These are phyloP conservation scores for Cudoniella acicularis DNA, from an alignment of 495 filamentous ascomycete species.

Conservation along the genomic window DNA sequence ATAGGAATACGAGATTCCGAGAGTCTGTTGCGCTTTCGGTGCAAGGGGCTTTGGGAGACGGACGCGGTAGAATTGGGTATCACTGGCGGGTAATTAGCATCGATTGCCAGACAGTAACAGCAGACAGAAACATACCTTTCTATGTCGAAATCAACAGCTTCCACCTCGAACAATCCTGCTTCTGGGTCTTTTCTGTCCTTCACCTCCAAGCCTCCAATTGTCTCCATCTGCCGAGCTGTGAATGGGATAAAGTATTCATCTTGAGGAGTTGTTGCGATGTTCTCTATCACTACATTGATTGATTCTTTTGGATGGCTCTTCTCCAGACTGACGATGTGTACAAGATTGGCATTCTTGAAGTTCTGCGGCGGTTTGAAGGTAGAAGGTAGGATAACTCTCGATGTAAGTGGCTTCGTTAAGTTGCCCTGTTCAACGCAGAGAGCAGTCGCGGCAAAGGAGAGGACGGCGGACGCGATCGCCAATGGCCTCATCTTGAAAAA, in stretches of 20 bases:
- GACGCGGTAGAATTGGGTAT: slow-evolving; percentile 81
- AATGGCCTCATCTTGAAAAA: slow-evolving; percentile 50
- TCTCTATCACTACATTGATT: slow-evolving; percentile 92
- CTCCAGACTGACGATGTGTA: slow-evolving; percentile 87
- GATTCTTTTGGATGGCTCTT: slow-evolving; percentile 86
- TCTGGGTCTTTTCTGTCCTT: slow-evolving; percentile 79
- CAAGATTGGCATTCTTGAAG: slow-evolving; percentile 87
- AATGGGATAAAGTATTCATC: slow-evolving; percentile 88
- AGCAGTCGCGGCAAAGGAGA: slow-evolving; percentile 36
- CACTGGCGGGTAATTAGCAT: slow-evolving; percentile 43
- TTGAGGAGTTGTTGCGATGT: slow-evolving; percentile 68
- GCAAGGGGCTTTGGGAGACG: slow-evolving; percentile 69
- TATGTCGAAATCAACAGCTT: slow-evolving; percentile 59
- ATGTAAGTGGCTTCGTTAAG: slow-evolving; percentile 33
- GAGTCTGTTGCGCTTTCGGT: slow-evolving; percentile 71
- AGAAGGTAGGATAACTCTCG: slow-evolving; percentile 49
- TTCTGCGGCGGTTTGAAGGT: slow-evolving; percentile 83
- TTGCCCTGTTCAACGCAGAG: slow-evolving; percentile 29
- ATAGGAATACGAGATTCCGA: slow-evolving; percentile 79
- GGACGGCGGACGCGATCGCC: slow-evolving; percentile 44
- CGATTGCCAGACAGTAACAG: slow-evolving; percentile 1
- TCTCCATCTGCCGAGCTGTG: slow-evolving; percentile 64
- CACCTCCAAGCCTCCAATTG: slow-evolving; percentile 82
- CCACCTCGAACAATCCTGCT: slow-evolving; percentile 62
- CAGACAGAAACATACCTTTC: slow-evolving; percentile 46